Base-by-base conservation (phyloP, 108 stramenopile genomes). In the Cyclotella kingstonii region DNA sequence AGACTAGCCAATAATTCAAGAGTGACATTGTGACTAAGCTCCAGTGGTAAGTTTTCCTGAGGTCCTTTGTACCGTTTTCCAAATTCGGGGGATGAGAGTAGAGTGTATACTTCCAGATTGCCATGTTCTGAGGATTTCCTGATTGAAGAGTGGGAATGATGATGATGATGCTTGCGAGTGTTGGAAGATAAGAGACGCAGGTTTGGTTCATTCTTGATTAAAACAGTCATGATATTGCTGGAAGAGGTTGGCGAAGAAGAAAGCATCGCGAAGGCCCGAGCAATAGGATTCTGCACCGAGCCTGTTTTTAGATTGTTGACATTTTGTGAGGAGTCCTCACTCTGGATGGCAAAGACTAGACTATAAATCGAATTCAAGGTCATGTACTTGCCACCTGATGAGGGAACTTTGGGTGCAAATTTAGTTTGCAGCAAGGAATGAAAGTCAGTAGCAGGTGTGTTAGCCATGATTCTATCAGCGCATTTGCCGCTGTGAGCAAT, bases 401-500 rank as follows among this genome's bases (percentile, higher is more conserved):
- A 28, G 11, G 87, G 82, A n/a, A 85, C 85, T 25, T 35, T 60
- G 7, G 85, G 80, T 9, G 77, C 71, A 66, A 94, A 94, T 39
- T 87, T 84, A 5, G 82, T 84, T 50, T 80, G 70, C 19, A 90
- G 49, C 39, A 94, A 49, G 1, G 56, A 48, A 48, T 89, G 85
- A 15, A 90, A 68, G 26, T 75, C 68, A 43, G 69, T 88, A 10
- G 89, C 85, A 0, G 87, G 89, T n/a, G 89, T 89, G 43, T 77
- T 73, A 50, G 75, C 75, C 86, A 89, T 90, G 60, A 94, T 70
- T 21, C 93, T 75, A 67, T 94, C 93, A 34, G 93, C 93, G 70
- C 93, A 94, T 77, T 94, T 94, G 4, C 93, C 93, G 71, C 90
- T 94, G 70, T 94, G 93, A 15, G 87, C 85, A 46, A 94, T 81